Evolutionary conservation across 345 rosid species (phyloP).

Genomic region (Citrus unshiu): DNA sequence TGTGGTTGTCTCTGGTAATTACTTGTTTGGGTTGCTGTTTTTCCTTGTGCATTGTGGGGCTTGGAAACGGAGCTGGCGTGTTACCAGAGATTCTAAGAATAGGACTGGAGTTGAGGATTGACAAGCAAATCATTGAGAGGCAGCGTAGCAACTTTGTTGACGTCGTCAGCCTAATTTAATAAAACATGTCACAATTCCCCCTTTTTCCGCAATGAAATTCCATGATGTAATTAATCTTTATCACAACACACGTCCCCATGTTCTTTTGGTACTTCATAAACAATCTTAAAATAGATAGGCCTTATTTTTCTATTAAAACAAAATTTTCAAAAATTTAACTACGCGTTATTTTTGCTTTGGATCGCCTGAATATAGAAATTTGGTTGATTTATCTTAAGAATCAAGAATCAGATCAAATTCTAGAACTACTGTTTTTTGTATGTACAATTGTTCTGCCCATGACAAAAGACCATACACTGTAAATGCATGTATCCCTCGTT

Average conservation of each 20-base stretch:
- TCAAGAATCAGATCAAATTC: not conserved
- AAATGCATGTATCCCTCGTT: not conserved
- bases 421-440: not conserved
- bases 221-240: too few species aligned
- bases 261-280: not conserved
- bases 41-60: slow-evolving; percentile 22
- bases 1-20: slow-evolving; percentile 15
- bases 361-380: too few species aligned
- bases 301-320: too few species aligned
- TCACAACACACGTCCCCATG: too few species aligned
- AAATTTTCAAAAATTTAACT: too few species aligned
- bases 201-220: too few species aligned
- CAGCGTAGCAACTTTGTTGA: slow-evolving; percentile 5
- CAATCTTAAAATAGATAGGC: not conserved
- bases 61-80: slow-evolving; percentile 31
- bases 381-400: too few species aligned
- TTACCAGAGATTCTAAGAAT: slow-evolving; percentile 33
- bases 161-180: slow-evolving; percentile 11
- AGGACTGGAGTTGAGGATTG: slow-evolving; percentile 14
- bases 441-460: not conserved
- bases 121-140: not conserved
- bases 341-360: too few species aligned
- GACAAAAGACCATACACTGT: not conserved
- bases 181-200: not conserved
- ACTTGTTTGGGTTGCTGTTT: slow-evolving; percentile 11